Evolutionary conservation across 306 rosid species (phyloP), one percentile per base, ranked within the genome.

Genomic region (Quercus dentata): DNA sequence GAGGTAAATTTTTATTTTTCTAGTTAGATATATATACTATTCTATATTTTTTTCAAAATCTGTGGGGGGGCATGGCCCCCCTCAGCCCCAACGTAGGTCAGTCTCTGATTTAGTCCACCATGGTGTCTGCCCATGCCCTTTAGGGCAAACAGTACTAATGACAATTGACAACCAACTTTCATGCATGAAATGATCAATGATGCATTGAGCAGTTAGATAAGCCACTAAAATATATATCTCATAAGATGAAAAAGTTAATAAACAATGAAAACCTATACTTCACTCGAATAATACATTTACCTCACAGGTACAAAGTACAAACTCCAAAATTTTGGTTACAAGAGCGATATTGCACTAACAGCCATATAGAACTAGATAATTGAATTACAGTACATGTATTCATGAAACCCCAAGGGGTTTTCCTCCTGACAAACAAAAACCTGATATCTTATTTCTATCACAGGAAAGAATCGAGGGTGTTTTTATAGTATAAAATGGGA

Each of bases 401-500:
- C 85, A 83, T 72, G 70, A 57, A 80, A 51, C 57, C 90, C 89
- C 57, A 44, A 63, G 3, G 75, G 84, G 83, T 23, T 54, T 72
- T 81, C 78, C 84, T 77, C 74, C 73, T 69, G 80, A 74, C 83
- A 83, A 81, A 80, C 78, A 65, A 64, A 74, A 90, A 86, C 84
- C 90, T 79, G 63, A 78, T 46, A 79, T 79, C 84, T 83, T 84
- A 86, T 86, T 83, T 87, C 87, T 84, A 81, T 73, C 79, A 75
- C 82, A 69, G 69, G 51, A 88, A 85, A 55, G 75, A 88, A 83
- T 86, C 72, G 74, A 70, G 58, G 10, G 15, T 46, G 46, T 41
- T 41, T 41, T 41, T 41, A 41, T 41, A 41, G 46, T 41, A 41
- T 41, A 41, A 41, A 41, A 41, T 41, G 46, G 46, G 12, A 8